Conservation (phyloP, 352 stramenopile species). For the Pythium folliculosum region DNA sequence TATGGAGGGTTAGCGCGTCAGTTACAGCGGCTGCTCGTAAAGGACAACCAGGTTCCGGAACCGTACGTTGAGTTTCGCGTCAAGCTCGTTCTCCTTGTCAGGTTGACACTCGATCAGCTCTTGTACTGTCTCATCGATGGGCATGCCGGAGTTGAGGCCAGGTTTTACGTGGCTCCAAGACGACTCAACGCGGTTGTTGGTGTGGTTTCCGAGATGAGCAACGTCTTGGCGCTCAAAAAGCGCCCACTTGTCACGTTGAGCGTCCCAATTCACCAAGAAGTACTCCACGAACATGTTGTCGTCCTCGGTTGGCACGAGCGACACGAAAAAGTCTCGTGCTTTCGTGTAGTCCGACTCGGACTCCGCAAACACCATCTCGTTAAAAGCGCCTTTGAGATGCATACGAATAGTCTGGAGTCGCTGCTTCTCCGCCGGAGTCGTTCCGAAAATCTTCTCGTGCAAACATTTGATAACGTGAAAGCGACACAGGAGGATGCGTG, state of each 20-base stretch:
- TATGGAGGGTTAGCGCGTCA: no score
- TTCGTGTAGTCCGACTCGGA: background rate
- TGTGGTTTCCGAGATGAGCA: background rate
- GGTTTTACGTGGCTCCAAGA: background rate
- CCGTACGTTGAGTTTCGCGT: background rate
- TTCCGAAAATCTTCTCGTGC: no score
- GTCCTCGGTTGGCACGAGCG: background rate
- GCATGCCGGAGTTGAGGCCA: background rate
- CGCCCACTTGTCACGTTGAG: background rate
- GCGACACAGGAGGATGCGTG: no score
- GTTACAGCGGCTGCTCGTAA: no score
- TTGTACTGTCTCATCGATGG: background rate
- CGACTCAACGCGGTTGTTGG: background rate
- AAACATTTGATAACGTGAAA: no score
- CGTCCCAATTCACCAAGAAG: background rate
- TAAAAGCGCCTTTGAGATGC: background rate
- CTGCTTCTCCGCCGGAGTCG: no score
- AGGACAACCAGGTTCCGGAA: no score
- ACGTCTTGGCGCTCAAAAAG: background rate
- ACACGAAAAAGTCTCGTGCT: background rate
- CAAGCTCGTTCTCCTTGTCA: background rate
- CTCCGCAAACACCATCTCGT: background rate
- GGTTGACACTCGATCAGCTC: background rate
- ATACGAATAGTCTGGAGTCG: no score
- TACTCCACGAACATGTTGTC: background rate